A percentile compares a stretch with the other conserved stretches of the same genome.
Conservation (phyloP, 2,329 filamentous ascomycete genomes). For the Colletotrichum brevisporum region DNA sequence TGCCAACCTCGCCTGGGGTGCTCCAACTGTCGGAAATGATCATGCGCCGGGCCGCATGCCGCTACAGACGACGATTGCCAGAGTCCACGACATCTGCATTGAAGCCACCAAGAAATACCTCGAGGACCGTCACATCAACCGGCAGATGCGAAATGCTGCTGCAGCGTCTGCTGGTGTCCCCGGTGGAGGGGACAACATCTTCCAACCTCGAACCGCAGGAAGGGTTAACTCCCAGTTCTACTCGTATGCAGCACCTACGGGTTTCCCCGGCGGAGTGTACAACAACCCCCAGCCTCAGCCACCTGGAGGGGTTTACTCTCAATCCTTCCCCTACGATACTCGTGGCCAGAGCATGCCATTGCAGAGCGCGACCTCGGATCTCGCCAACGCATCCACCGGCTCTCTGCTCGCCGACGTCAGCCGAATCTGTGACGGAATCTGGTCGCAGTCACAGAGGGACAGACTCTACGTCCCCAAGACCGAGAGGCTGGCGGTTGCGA, state of each 20-base stretch:
- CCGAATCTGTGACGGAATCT: conserved; percentile 49
- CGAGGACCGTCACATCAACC: conserved; percentile 40
- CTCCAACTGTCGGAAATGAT: background rate
- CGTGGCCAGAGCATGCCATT: background rate
- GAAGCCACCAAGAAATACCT: conserved; percentile 44
- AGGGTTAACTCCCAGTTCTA: background rate
- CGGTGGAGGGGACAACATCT: background rate
- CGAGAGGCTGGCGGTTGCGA: conserved; percentile 47
- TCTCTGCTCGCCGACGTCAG: conserved; percentile 50
- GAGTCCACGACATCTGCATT: conserved; percentile 45
- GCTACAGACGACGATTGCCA: background rate
- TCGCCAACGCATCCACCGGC: conserved; percentile 37
- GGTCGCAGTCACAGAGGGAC: conserved; percentile 49
- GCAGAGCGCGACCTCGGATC: background rate
- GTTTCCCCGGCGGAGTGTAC: background rate
- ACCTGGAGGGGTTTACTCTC: background rate
- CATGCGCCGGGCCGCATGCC: background rate
- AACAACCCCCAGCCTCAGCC: background rate
- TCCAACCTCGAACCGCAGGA: background rate
- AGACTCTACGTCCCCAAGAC: conserved; percentile 47
- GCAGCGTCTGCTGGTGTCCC: background rate
- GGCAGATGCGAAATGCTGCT: conserved; percentile 36
- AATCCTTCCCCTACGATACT: background rate
- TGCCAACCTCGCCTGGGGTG: background rate
- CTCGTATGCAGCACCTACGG: background rate